phyloP scores from a whole-genome alignment of 306 rosid genomes.

The Luffa aegyptiaca region DNA sequence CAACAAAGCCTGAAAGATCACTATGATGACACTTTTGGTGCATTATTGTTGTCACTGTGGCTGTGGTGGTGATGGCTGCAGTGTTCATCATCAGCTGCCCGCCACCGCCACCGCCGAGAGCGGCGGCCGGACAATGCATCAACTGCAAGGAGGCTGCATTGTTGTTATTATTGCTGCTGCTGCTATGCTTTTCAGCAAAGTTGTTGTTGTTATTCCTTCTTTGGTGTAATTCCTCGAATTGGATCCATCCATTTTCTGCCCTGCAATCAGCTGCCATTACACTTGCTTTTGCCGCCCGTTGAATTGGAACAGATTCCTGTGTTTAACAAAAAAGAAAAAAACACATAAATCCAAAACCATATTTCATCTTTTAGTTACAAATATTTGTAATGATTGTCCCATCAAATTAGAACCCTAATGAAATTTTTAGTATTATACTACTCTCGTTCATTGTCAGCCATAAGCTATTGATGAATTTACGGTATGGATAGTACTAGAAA shows the following conservation, averaged over 20 bases:
- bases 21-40: neutral
- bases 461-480: no score
- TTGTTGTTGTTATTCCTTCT: slow-evolving; percentile 23
- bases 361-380: neutral
- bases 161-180: slow-evolving; percentile 24
- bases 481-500: no score
- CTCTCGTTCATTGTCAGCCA: no score
- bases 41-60: neutral
- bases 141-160: slow-evolving; percentile 89
- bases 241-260: slow-evolving; percentile 78
- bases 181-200: slow-evolving; percentile 49
- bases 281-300: slow-evolving; percentile 37
- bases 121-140: slow-evolving; percentile 29
- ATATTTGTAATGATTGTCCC: neutral
- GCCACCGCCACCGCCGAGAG: neutral
- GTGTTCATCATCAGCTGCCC: slow-evolving; percentile 29
- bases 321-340: neutral
- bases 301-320: slow-evolving; percentile 69
- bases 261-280: slow-evolving; percentile 30
- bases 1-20: slow-evolving; percentile 31
- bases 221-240: slow-evolving; percentile 56
- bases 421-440: no score
- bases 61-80: neutral
- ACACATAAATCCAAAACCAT: slow-evolving; percentile 16
- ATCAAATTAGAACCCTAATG: neutral